These are phyloP conservation scores for Wickerhamomyces strasburgensis DNA, from an alignment of 805 yeast species.

Conservation along the genomic window DNA sequence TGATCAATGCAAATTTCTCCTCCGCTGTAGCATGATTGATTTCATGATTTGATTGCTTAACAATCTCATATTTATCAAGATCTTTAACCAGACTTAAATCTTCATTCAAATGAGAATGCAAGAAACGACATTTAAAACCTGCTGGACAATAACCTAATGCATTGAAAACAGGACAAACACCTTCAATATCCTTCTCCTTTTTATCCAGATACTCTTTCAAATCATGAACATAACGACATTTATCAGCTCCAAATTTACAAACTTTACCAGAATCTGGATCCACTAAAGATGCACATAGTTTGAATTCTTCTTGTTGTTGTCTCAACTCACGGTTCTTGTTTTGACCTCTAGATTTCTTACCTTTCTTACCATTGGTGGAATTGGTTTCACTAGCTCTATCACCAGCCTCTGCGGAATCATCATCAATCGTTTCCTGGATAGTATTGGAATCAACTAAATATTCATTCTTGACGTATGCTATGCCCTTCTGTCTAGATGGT, in stretches of 20 bases:
- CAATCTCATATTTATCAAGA: constrained; percentile 33
- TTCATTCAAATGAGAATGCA: constrained; percentile 62
- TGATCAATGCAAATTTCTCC: constrained; percentile 29
- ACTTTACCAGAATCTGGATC: constrained; percentile 43
- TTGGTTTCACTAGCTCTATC: constrained; percentile 33
- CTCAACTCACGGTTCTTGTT: constrained; percentile 75
- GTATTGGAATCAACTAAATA: constrained; percentile 39
- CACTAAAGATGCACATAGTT: constrained; percentile 59
- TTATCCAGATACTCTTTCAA: constrained; percentile 53
- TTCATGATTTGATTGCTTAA: constrained; percentile 42
- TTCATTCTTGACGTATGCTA: constrained; percentile 75
- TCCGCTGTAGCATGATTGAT: constrained; percentile 54
- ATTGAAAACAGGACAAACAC: constrained; percentile 77
- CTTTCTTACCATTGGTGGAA: constrained; percentile 31
- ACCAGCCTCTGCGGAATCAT: constrained; percentile 40
- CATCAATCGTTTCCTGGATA: constrained; percentile 33
- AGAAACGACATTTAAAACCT: constrained; percentile 91
- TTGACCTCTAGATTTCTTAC: constrained; percentile 65
- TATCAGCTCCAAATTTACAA: constrained; percentile 63
- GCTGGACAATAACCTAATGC: constrained; percentile 88
- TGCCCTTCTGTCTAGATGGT: constrained; percentile 41
- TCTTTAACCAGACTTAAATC: constrained; percentile 39
- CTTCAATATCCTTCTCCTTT: constrained; percentile 70
- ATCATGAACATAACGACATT: constrained; percentile 78
- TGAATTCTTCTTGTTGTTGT: constrained; percentile 58